Evolutionary conservation across 805 yeast species (phyloP).

Genomic region (Kodamaea kaohsiungensis): DNA sequence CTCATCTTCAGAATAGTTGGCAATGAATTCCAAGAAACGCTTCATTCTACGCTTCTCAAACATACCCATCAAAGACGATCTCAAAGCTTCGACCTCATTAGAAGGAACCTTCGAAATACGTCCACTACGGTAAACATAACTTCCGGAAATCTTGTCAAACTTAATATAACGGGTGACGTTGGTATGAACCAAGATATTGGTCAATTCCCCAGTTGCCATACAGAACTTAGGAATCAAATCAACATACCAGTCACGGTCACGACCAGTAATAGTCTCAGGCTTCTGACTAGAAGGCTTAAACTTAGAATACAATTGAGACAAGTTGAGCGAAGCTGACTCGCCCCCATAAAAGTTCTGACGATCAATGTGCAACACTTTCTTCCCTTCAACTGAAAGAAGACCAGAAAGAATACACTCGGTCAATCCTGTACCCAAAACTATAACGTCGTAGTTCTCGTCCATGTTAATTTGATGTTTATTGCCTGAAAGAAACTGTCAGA

Average conservation of each 20-base stretch:
- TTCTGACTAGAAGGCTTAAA: slow-evolving; percentile 76
- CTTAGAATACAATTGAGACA: slow-evolving; percentile 69
- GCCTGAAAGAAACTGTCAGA: neutral
- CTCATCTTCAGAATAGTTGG: slow-evolving; percentile 76
- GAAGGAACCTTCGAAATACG: slow-evolving; percentile 94
- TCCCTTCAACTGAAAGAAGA: slow-evolving; percentile 93
- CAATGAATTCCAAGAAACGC: slow-evolving; percentile 85
- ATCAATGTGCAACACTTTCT: slow-evolving; percentile 94
- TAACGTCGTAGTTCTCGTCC: slow-evolving; percentile 97
- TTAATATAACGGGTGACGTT: slow-evolving; percentile 95
- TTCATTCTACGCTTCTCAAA: slow-evolving; percentile 96
- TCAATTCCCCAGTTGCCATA: slow-evolving; percentile 97
- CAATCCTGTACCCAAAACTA: slow-evolving; percentile 92
- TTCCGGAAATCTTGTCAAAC: slow-evolving; percentile 94
- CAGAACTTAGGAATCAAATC: slow-evolving; percentile 95
- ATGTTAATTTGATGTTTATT: slow-evolving; percentile 34
- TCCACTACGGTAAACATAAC: slow-evolving; percentile 88
- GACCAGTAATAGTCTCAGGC: slow-evolving; percentile 72
- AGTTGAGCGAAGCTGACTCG: slow-evolving; percentile 81
- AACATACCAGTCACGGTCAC: slow-evolving; percentile 97
- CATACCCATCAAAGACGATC: slow-evolving; percentile 90
- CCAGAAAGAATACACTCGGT: slow-evolving; percentile 97
- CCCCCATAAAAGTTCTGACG: slow-evolving; percentile 97
- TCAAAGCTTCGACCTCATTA: slow-evolving; percentile 85
- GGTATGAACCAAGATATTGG: slow-evolving; percentile 92